Evolutionary conservation across 2,329 filamentous ascomycete genomes (phyloP).

Genomic region (Myriosclerotinia curreyana): DNA sequence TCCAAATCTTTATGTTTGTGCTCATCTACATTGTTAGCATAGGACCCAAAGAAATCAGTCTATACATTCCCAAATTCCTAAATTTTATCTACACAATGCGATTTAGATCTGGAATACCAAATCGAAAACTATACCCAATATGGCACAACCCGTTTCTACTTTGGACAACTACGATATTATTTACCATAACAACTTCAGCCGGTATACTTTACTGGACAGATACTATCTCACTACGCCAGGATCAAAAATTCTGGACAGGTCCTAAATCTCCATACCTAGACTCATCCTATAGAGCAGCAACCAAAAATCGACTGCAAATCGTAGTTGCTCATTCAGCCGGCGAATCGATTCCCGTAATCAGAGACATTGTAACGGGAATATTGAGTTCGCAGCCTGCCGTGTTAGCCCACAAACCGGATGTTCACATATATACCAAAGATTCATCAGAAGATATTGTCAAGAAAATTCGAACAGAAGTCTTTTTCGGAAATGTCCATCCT

Average conservation of each 20-base stretch:
- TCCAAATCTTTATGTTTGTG: conserved; percentile 32
- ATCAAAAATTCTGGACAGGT: conserved; percentile 29
- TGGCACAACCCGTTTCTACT: conserved; percentile 33
- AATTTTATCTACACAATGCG: conserved; percentile 30
- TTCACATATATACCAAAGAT: conserved; percentile 37
- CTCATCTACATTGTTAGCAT: conserved; percentile 33
- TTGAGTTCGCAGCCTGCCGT: conserved; percentile 27
- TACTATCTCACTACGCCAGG: conserved; percentile 30
- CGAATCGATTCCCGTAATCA: conserved; percentile 29
- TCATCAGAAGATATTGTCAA: conserved; percentile 11
- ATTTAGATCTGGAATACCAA: conserved; percentile 22
- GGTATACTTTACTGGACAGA: conserved; percentile 33
- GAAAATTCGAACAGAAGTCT: conserved; percentile 18
- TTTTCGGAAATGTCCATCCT: background rate
- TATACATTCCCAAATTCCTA: conserved; percentile 31
- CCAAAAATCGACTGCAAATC: conserved; percentile 32
- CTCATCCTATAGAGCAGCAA: conserved; percentile 31
- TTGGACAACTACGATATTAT: conserved; percentile 27
- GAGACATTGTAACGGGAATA: conserved; percentile 25
- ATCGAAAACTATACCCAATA: conserved; percentile 25
- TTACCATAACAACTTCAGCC: conserved; percentile 28
- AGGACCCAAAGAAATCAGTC: conserved; percentile 34
- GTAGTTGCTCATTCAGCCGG: conserved; percentile 34
- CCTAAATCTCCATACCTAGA: conserved; percentile 28
- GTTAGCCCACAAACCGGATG: conserved; percentile 22